Evolutionary conservation across 805 yeast genomes (phyloP).

Genomic region (Maudiozyma bulderi): DNA sequence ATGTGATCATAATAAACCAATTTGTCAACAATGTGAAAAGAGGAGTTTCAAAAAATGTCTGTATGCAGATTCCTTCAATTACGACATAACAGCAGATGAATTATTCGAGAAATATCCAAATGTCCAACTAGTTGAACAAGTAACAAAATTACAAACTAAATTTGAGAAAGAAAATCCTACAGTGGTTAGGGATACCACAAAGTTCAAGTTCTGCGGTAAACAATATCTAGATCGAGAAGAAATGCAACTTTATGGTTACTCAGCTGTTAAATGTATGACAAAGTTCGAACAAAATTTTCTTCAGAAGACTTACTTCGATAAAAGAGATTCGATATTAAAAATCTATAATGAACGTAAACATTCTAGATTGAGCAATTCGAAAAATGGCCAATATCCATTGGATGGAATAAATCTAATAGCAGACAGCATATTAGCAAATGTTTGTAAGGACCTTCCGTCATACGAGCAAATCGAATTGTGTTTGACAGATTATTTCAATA

Average conservation of each 20-base stretch:
- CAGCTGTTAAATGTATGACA: not conserved
- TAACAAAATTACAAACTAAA: not conserved
- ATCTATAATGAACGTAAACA: too few relatives aligned
- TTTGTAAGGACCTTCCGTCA: not conserved
- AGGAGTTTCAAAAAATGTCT: slow-evolving; percentile 12
- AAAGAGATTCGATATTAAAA: not conserved
- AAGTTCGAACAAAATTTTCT: not conserved
- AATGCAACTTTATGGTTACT: not conserved
- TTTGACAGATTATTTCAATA: not conserved
- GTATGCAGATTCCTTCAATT: slow-evolving; percentile 6
- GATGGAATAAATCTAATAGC: not conserved
- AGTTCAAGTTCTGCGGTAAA: not conserved
- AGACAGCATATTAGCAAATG: not conserved
- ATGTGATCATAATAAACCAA: slow-evolving; percentile 23
- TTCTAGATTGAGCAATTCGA: too few relatives aligned
- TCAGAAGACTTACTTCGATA: not conserved
- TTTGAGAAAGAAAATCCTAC: not conserved
- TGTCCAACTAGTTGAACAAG: not conserved
- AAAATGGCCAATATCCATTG: too few relatives aligned
- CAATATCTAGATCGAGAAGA: not conserved
- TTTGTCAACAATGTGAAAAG: slow-evolving; percentile 19
- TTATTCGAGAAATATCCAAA: not conserved
- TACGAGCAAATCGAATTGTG: not conserved
- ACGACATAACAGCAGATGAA: not conserved
- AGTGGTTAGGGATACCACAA: not conserved